Percentiles rank a stretch among this genome's conserved stretches.
Evolutionary conservation across 441 rosid genomes (phyloP).

Genomic region (Adansonia grandidieri): DNA sequence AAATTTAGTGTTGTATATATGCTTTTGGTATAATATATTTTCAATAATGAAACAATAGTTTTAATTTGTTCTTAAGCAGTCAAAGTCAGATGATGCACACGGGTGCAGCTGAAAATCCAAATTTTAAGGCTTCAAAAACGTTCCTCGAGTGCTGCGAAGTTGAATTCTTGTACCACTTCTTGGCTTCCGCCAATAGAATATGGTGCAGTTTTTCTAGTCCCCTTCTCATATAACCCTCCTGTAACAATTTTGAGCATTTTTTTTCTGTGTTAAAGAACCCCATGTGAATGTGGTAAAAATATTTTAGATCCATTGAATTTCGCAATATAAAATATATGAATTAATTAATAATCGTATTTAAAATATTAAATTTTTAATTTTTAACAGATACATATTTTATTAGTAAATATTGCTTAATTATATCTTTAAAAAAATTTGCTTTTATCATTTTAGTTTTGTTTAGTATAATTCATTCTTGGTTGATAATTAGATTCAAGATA

Average conservation of each 20-base stretch:
- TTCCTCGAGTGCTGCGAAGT: conserved; percentile 60
- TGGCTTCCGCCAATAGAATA: conserved; percentile 20
- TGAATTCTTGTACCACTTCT: conserved; percentile 41
- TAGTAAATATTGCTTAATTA: no score
- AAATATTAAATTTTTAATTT: no score
- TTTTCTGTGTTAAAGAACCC: background rate
- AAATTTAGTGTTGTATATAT: background rate
- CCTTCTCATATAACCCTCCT: conserved; percentile 4
- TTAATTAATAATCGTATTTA: no score
- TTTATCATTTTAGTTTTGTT: background rate
- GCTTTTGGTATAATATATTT: background rate
- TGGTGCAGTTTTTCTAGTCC: background rate
- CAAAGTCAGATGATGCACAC: conserved; percentile 68
- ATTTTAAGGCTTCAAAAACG: conserved; percentile 61
- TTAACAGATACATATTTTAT: no score
- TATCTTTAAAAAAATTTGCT: background rate
- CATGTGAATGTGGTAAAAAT: background rate
- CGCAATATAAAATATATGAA: no score
- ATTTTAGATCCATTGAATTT: background rate
- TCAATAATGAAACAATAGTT: conserved; percentile 3
- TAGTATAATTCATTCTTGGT: background rate
- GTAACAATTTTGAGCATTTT: background rate
- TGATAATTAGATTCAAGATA: background rate
- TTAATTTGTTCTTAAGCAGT: conserved; percentile 26
- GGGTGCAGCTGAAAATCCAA: conserved; percentile 54